Conservation (phyloP, 345 rosid genomes). For the Heritiera fomes region DNA sequence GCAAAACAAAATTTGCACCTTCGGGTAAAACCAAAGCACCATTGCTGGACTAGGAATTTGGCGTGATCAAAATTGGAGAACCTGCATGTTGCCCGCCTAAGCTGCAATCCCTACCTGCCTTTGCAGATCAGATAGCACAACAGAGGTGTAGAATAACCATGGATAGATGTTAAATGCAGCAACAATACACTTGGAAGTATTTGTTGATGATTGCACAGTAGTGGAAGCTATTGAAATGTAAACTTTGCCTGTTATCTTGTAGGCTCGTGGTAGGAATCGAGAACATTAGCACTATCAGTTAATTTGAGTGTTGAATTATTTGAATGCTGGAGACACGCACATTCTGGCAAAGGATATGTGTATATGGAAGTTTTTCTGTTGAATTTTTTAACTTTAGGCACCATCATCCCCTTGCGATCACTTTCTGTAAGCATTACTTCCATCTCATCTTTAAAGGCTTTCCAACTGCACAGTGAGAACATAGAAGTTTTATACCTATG, state of each 20-base stretch:
- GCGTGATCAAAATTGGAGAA: conserved; percentile 29
- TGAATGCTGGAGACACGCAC: conserved; percentile 65
- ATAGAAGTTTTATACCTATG: neutral
- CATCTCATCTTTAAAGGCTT: conserved; percentile 67
- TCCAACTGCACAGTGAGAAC: conserved; percentile 65
- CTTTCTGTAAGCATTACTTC: conserved; percentile 69
- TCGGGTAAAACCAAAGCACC: conserved; percentile 15
- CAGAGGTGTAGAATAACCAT: neutral
- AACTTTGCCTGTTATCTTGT: conserved; percentile 18
- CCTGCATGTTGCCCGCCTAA: conserved; percentile 3
- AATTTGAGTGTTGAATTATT: conserved; percentile 45
- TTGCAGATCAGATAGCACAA: conserved; percentile 14
- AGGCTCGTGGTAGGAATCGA: conserved; percentile 13
- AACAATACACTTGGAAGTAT: neutral
- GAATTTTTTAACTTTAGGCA: conserved; percentile 76
- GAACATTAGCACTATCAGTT: conserved; percentile 24
- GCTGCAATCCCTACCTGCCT: conserved; percentile 19
- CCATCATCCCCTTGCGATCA: conserved; percentile 78
- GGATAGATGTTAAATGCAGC: conserved; percentile 16
- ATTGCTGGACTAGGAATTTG: conserved; percentile 14
- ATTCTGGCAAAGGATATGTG: conserved; percentile 84
- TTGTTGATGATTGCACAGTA: conserved; percentile 17
- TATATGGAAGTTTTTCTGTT: conserved; percentile 87
- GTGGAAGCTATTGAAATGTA: neutral
- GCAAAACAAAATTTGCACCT: conserved; percentile 1